These are phyloP conservation scores for Blastobotrys parvus DNA, from an alignment of 805 yeast species.

Conservation along the genomic window DNA sequence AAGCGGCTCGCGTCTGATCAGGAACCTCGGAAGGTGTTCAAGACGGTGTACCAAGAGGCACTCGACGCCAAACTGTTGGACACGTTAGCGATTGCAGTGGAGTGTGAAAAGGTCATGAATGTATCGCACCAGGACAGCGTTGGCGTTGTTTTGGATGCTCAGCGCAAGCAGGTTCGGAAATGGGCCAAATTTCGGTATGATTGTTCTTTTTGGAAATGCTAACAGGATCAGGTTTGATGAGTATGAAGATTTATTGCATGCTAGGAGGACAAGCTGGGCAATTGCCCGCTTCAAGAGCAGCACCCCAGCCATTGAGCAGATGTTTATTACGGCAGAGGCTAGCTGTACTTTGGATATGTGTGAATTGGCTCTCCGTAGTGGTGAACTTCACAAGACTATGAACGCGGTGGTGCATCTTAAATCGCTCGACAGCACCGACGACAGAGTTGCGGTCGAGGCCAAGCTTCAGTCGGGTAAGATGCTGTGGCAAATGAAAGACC, in stretches of 20 bases:
- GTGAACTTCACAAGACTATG: constrained; percentile 19
- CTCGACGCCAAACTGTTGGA: not conserved
- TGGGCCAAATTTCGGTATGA: not conserved
- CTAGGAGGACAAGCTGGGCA: not conserved
- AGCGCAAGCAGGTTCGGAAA: not conserved
- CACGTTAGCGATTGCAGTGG: not conserved
- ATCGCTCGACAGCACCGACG: not conserved
- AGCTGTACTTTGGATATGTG: not conserved
- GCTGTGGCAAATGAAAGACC: constrained; percentile 57
- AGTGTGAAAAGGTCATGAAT: not conserved
- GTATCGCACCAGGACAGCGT: not conserved
- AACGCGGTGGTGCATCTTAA: constrained; percentile 18
- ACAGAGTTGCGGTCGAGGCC: constrained; percentile 18
- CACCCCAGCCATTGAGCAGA: not conserved
- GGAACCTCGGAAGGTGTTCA: not conserved
- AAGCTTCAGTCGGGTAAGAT: constrained; percentile 48
- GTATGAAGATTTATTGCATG: not conserved
- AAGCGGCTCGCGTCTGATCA: constrained; percentile 31
- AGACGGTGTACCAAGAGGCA: not conserved
- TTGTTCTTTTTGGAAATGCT: not conserved
- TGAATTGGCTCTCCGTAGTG: constrained; percentile 13
- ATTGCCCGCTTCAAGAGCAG: not conserved
- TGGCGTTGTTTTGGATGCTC: not conserved
- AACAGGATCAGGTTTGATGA: not conserved
- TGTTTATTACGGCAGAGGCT: not conserved